Percentiles rank a stretch among this genome's conserved stretches.
phyloP scores from a whole-genome alignment of 1,284 basidiomycete species.

The Fomitopsis palustris region DNA sequence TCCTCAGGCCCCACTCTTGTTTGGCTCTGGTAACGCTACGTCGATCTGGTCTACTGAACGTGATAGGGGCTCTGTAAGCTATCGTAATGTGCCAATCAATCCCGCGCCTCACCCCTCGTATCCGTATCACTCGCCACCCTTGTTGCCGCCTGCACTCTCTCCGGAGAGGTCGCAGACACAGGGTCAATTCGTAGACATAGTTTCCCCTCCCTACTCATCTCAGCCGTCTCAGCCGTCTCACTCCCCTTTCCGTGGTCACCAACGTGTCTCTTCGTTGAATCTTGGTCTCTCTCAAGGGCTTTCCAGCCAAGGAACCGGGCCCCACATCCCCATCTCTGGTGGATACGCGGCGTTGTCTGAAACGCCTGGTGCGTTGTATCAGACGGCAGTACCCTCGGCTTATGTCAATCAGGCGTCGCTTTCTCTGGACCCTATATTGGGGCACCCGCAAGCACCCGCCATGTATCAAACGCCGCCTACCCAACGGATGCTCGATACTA shows the following conservation, averaged over 20 bases:
- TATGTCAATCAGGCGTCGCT: conserved; percentile 17
- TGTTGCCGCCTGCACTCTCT: conserved; percentile 1
- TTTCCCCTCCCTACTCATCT: neutral
- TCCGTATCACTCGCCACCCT: conserved; percentile 1
- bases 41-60: conserved; percentile 29
- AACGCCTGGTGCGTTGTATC: conserved; percentile 11
- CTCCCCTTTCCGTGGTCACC: conserved; percentile 14
- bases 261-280: conserved; percentile 20
- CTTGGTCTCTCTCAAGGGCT: conserved; percentile 11
- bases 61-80: conserved; percentile 10
- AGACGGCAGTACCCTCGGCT: conserved; percentile 16
- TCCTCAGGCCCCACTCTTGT: conserved; percentile 25
- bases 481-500: conserved; percentile 14
- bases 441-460: conserved; percentile 11
- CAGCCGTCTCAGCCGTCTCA: conserved; percentile 9
- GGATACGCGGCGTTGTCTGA: conserved; percentile 14
- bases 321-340: conserved; percentile 12
- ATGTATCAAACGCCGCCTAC: conserved; percentile 13
- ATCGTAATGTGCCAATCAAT: conserved; percentile 4
- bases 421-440: conserved; percentile 9
- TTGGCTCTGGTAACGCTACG: conserved; percentile 22
- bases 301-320: conserved; percentile 1
- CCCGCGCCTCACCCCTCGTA: conserved; percentile 8
- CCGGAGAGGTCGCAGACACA: conserved; percentile 12
- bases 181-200: conserved; percentile 9